phyloP scores from a whole-genome alignment of 345 rosid species.

The Brassica carinata region DNA sequence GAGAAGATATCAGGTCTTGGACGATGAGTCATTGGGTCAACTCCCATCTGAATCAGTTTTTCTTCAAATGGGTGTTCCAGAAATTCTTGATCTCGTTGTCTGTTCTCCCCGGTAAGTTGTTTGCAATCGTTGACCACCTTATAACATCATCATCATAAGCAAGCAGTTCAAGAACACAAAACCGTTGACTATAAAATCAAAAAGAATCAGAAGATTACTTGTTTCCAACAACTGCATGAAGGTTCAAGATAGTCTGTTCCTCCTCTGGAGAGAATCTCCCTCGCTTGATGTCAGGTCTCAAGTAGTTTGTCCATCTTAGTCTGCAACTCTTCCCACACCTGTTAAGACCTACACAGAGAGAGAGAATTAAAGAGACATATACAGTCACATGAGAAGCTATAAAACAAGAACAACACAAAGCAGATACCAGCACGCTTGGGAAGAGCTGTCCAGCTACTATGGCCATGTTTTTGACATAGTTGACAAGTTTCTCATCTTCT shows the following conservation, averaged over 20 bases:
- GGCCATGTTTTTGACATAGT: conserved; percentile 72
- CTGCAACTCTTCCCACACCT: conserved; percentile 89
- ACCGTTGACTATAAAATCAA: conserved; percentile 23
- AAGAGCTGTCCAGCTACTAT: conserved; percentile 93
- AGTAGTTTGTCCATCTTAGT: conserved; percentile 82
- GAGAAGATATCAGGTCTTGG: conserved; percentile 59
- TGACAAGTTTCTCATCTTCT: conserved; percentile 75
- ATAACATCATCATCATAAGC: conserved; percentile 11
- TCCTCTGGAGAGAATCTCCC: conserved; percentile 79
- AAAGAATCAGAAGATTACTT: conserved; percentile 46
- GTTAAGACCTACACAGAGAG: conserved; percentile 54
- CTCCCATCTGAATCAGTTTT: conserved; percentile 76
- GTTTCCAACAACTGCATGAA: conserved; percentile 82
- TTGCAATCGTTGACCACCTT: conserved; percentile 87
- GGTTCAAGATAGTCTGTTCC: conserved; percentile 74
- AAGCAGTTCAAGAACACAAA: not conserved
- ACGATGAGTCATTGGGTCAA: conserved; percentile 78
- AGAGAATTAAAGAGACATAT: not conserved
- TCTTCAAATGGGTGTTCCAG: conserved; percentile 85
- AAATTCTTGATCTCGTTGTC: conserved; percentile 80
- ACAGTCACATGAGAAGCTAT: not conserved
- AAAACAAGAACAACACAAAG: not conserved
- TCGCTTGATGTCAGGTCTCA: conserved; percentile 84
- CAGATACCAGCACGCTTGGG: conserved; percentile 73
- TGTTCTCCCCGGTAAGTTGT: conserved; percentile 70